Percentiles rank a stretch among this genome's conserved stretches.
Conservation (phyloP, 73 alveolate species). For the Blepharisma japonicum region DNA sequence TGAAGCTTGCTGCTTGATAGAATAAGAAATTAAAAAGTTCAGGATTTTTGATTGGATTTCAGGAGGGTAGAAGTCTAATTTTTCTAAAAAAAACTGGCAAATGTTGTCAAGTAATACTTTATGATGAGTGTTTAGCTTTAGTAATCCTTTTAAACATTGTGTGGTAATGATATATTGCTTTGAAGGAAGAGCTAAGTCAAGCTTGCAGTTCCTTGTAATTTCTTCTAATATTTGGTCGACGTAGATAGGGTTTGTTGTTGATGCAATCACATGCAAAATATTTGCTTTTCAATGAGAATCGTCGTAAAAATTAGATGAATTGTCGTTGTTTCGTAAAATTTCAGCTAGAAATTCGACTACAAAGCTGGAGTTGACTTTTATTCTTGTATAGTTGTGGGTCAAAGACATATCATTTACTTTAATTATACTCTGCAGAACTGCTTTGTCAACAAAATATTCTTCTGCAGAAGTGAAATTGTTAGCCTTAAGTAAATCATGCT, state of each 20-base stretch:
- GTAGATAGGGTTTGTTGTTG: slow-evolving; percentile 34
- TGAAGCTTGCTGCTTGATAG: neutral
- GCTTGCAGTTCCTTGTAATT: slow-evolving; percentile 37
- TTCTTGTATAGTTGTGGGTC: neutral
- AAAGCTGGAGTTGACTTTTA: slow-evolving; percentile 33
- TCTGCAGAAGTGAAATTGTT: slow-evolving; percentile 41
- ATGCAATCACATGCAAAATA: slow-evolving; percentile 37
- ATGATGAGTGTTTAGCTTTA: neutral
- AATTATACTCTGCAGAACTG: slow-evolving; percentile 30
- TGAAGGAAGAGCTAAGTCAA: slow-evolving; percentile 31
- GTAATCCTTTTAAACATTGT: slow-evolving; percentile 3
- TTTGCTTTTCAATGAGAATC: slow-evolving; percentile 42
- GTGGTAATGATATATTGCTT: neutral
- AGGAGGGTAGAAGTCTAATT: neutral
- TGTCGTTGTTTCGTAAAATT: slow-evolving; percentile 43
- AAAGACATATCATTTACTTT: slow-evolving; percentile 38
- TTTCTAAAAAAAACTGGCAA: neutral
- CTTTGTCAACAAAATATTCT: slow-evolving; percentile 43
- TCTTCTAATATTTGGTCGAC: slow-evolving; percentile 39
- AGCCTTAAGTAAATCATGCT: slow-evolving; percentile 38
- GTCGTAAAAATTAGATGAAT: slow-evolving; percentile 54
- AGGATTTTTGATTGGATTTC: slow-evolving; percentile 13
- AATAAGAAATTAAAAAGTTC: neutral
- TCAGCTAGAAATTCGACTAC: slow-evolving; percentile 33
- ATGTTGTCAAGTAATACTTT: neutral